Conservation (phyloP, 805 yeast species). For the Schwanniomyces polymorphus region DNA sequence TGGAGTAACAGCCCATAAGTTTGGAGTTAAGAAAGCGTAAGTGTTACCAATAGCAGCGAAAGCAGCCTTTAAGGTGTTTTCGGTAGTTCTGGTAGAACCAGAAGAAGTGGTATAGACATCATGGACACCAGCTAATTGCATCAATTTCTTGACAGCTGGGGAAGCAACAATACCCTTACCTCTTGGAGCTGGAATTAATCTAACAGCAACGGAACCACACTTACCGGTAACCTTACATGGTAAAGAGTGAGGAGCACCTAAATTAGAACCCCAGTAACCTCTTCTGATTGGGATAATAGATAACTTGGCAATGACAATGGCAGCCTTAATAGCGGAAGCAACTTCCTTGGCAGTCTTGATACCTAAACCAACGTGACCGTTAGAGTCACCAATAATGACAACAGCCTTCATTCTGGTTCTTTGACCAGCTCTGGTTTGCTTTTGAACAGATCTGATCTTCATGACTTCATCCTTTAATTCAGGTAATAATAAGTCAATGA, state of each 20-base stretch:
- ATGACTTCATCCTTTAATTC: constrained; percentile 96
- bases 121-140: constrained; percentile 99
- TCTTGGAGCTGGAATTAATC: constrained; percentile 99
- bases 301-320: constrained; percentile 98
- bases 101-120: constrained; percentile 98
- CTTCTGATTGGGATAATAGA: constrained; percentile 99
- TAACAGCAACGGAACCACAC: constrained; percentile 99
- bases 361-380: constrained; percentile 99
- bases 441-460: constrained; percentile 99
- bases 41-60: constrained; percentile 99
- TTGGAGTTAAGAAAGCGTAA: constrained; percentile 99
- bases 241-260: constrained; percentile 99
- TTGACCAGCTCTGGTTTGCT: constrained; percentile 99
- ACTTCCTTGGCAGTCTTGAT: constrained; percentile 99
- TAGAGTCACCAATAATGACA: constrained; percentile 98
- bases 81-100: constrained; percentile 99
- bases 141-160: constrained; percentile 98
- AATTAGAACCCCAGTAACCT: constrained; percentile 99
- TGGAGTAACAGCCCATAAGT: constrained; percentile 91
- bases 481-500: constrained; percentile 95
- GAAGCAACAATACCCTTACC: constrained; percentile 99
- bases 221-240: constrained; percentile 98
- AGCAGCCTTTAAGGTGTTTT: constrained; percentile 99
- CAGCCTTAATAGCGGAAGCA: constrained; percentile 99
- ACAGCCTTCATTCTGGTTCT: constrained; percentile 99